phyloP scores from a whole-genome alignment of 805 yeast genomes.

The Spathaspora passalidarum region DNA sequence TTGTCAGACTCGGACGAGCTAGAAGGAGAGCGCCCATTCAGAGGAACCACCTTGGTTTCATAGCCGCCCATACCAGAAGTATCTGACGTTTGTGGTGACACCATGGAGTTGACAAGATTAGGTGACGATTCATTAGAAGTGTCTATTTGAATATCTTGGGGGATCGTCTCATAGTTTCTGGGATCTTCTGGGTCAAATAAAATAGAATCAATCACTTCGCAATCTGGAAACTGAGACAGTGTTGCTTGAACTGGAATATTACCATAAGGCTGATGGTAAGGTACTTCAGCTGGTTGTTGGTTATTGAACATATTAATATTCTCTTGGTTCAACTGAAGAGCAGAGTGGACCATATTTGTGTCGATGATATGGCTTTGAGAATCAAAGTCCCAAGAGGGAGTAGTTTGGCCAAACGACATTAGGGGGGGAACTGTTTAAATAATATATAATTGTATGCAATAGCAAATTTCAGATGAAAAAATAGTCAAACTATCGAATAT shows the following conservation, averaged over 20 bases:
- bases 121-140: constrained; percentile 6
- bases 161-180: not conserved
- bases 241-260: too few relatives aligned
- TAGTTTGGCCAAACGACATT: not conserved
- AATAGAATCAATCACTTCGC: not conserved
- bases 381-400: not conserved
- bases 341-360: not conserved
- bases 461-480: not conserved
- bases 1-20: not conserved
- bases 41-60: not conserved
- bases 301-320: constrained; percentile 10
- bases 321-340: constrained; percentile 12
- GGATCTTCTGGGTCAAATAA: not conserved
- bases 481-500: too few relatives aligned
- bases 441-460: not conserved
- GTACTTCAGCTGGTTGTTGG: constrained; percentile 3
- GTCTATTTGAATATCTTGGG: not conserved
- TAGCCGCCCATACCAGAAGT: constrained; percentile 1
- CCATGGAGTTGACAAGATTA: not conserved
- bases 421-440: not conserved
- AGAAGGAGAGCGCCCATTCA: not conserved
- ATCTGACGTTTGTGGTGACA: constrained; percentile 9
- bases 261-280: not conserved
- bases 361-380: not conserved
- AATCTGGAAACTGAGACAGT: not conserved